A percentile compares a stretch with the other conserved stretches of the same genome.
These are phyloP conservation scores for Saccharomycopsis hybrid DNA, from an alignment of 1,139 yeast genomes.

Conservation along the genomic window DNA sequence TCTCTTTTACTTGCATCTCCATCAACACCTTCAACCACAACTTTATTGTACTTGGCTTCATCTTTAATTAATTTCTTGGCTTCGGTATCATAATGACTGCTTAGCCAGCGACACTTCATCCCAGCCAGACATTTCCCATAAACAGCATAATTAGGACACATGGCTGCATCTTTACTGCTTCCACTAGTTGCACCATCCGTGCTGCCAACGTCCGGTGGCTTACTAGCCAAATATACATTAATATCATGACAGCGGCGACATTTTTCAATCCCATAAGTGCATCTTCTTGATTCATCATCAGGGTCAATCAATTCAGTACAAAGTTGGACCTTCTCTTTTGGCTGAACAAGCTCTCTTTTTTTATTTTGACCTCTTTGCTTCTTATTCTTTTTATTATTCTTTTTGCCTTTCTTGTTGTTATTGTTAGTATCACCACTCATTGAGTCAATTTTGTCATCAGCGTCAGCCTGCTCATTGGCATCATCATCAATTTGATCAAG, in stretches of 20 bases:
- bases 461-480: constrained; percentile 40
- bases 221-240: constrained; percentile 51
- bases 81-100: constrained; percentile 57
- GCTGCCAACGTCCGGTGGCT: constrained; percentile 57
- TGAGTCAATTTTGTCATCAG: constrained; percentile 38
- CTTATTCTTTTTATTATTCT: constrained; percentile 39
- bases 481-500: constrained; percentile 27
- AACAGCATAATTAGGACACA: constrained; percentile 77
- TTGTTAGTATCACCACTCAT: constrained; percentile 20
- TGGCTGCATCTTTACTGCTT: neutral
- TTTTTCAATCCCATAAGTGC: constrained; percentile 51
- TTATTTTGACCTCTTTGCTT: constrained; percentile 83
- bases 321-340: constrained; percentile 55
- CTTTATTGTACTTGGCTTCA: constrained; percentile 34
- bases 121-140: constrained; percentile 93
- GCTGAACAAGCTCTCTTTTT: constrained; percentile 71
- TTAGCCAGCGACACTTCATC: constrained; percentile 84
- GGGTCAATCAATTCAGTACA: constrained; percentile 62
- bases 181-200: too few relatives aligned
- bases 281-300: constrained; percentile 33
- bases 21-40: constrained; percentile 23
- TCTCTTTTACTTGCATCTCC: constrained; percentile 29
- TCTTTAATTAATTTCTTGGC: constrained; percentile 41
- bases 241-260: constrained; percentile 80
- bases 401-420: constrained; percentile 31